These are phyloP conservation scores for Flaveria ramosissima DNA, from an alignment of 129 eudicot species.

Conservation along the genomic window DNA sequence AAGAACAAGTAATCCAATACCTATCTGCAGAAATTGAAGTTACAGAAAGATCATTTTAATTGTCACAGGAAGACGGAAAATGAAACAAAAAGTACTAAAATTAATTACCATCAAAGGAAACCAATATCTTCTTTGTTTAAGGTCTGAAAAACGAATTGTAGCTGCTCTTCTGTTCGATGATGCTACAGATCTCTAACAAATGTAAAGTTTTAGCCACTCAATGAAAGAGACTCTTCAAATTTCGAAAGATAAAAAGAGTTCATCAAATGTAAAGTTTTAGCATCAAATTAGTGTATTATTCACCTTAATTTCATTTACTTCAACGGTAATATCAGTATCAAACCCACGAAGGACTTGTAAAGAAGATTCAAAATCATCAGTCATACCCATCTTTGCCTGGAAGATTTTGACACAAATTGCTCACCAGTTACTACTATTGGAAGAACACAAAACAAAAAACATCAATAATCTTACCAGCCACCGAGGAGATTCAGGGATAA, in stretches of 20 bases:
- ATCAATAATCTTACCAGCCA: slow-evolving; percentile 73
- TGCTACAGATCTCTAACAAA: slow-evolving; percentile 79
- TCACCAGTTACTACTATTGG: not conserved
- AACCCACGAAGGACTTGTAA: slow-evolving; percentile 98
- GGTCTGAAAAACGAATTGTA: slow-evolving; percentile 75
- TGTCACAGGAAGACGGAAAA: not conserved
- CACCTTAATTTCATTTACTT: slow-evolving; percentile 97
- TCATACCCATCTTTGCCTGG: slow-evolving; percentile 99
- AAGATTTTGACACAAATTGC: slow-evolving; percentile 17
- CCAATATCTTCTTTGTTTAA: slow-evolving; percentile 91
- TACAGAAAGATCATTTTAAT: slow-evolving; percentile 7
- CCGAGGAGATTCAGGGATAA: slow-evolving; percentile 97
- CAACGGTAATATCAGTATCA: slow-evolving; percentile 82
- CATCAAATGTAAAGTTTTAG: not conserved
- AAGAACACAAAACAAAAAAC: slow-evolving; percentile 10
- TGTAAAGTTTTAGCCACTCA: not conserved
- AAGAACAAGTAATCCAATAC: slow-evolving; percentile 81
- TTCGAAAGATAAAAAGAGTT: slow-evolving; percentile 15
- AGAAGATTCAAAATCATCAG: slow-evolving; percentile 91
- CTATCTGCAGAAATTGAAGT: slow-evolving; percentile 58
- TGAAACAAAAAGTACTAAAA: not conserved
- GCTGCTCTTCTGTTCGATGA: slow-evolving; percentile 72
- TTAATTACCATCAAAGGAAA: slow-evolving; percentile 79
- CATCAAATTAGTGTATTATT: not conserved
- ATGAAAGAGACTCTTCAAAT: not conserved